phyloP scores from a whole-genome alignment of 306 rosid genomes.

The Vachellia pachyceras region DNA sequence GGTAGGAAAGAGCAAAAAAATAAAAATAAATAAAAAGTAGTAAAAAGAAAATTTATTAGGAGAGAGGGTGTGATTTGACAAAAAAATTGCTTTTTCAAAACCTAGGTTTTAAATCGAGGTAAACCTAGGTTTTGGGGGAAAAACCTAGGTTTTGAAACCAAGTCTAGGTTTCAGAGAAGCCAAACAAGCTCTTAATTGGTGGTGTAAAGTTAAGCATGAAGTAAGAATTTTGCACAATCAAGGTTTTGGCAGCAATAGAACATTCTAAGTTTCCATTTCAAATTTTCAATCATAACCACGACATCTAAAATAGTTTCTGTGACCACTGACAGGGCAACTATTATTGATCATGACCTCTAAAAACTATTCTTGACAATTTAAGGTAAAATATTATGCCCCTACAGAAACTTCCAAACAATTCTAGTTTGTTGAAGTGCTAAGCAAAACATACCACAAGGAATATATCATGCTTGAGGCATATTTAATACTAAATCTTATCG shows the following conservation, averaged over 20 bases:
- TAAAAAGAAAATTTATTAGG: no score
- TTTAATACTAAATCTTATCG: background rate
- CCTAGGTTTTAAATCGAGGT: no score
- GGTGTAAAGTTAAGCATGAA: background rate
- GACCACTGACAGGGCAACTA: background rate
- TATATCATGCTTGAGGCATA: background rate
- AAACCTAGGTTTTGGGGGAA: no score
- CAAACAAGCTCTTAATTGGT: no score
- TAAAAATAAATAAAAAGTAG: no score
- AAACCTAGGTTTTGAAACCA: no score
- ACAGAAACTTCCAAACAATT: background rate
- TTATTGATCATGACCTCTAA: background rate
- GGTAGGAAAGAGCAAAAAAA: no score
- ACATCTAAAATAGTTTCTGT: background rate
- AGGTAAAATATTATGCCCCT: background rate
- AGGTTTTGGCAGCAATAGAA: background rate
- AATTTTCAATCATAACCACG: background rate
- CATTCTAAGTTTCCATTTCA: background rate
- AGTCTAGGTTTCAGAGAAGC: no score
- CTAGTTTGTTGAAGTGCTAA: background rate
- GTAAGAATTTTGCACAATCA: background rate
- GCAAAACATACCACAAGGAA: background rate
- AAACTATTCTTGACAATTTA: background rate
- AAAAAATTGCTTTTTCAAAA: no score
- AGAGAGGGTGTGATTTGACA: no score